phyloP scores from a whole-genome alignment of 2,329 filamentous ascomycete genomes.

The Aureobasidium lini region DNA sequence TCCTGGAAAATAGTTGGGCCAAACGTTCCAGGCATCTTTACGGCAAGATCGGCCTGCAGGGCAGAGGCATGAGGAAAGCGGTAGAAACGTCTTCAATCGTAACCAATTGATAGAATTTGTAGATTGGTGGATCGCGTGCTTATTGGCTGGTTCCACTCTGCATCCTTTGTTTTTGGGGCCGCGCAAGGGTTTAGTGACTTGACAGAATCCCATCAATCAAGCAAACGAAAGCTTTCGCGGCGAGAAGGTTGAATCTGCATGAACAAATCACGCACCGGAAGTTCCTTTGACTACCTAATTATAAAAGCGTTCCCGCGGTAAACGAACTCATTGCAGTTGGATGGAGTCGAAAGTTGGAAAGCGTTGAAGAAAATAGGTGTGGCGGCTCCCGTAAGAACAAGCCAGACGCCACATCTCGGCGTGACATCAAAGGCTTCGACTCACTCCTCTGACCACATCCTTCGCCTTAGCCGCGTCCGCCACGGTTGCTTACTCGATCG shows the following conservation, averaged over 20 bases:
- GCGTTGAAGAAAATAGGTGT: neutral
- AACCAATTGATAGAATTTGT: neutral
- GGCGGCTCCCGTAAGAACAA: neutral
- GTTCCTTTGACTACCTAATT: neutral
- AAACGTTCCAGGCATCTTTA: neutral
- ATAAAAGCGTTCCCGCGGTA: neutral
- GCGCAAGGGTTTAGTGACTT: neutral
- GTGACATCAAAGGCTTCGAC: neutral
- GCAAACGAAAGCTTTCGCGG: neutral
- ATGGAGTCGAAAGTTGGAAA: conserved; percentile 4
- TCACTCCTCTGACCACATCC: neutral
- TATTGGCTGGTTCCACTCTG: neutral
- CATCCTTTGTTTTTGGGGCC: conserved; percentile 2
- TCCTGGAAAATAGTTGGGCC: neutral
- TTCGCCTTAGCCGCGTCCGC: conserved; percentile 1
- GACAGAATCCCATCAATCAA: neutral
- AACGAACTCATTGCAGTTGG: neutral
- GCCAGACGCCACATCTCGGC: neutral
- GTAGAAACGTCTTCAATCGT: neutral
- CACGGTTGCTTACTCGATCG: neutral
- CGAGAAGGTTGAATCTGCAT: neutral
- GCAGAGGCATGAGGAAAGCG: neutral
- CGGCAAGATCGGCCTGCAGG: neutral
- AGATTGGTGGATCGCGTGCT: neutral
- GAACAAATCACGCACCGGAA: neutral